phyloP scores from a whole-genome alignment of 176 grass and related monocot species.

The Ananas comosus region DNA sequence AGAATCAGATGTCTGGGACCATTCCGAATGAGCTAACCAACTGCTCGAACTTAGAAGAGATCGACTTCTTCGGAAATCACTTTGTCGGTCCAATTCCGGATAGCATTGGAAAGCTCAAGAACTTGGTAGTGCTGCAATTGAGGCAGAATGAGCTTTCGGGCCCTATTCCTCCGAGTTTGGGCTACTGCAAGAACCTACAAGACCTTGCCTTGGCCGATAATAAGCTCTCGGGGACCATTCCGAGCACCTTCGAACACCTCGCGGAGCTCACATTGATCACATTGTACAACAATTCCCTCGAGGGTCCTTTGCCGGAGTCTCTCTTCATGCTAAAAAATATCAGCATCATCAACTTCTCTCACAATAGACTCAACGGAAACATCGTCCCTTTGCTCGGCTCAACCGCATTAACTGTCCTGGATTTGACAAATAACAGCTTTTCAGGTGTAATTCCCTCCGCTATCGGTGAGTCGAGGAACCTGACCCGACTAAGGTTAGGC shows the following conservation, averaged over 20 bases:
- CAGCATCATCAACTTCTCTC: slow-evolving; percentile 77
- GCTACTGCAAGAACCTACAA: slow-evolving; percentile 58
- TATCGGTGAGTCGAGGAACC: slow-evolving; percentile 32
- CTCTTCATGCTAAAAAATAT: slow-evolving; percentile 57
- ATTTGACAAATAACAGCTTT: slow-evolving; percentile 66
- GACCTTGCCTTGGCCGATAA: slow-evolving; percentile 79
- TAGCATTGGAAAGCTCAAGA: slow-evolving; percentile 61
- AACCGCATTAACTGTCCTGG: slow-evolving; percentile 40
- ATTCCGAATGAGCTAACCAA: slow-evolving; percentile 62
- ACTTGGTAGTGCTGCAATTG: slow-evolving; percentile 70
- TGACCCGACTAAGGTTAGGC: slow-evolving; percentile 57
- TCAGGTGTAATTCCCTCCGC: slow-evolving; percentile 48
- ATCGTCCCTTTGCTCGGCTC: slow-evolving; percentile 68
- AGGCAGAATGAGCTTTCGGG: slow-evolving; percentile 85
- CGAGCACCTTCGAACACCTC: slow-evolving; percentile 44
- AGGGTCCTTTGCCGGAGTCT: slow-evolving; percentile 50
- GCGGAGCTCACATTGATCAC: slow-evolving; percentile 52
- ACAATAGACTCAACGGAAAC: slow-evolving; percentile 61
- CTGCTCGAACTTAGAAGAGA: slow-evolving; percentile 74
- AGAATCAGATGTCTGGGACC: slow-evolving; percentile 76
- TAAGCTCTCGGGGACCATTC: slow-evolving; percentile 49
- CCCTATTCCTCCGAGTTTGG: slow-evolving; percentile 60
- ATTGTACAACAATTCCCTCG: slow-evolving; percentile 90
- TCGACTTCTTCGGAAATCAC: slow-evolving; percentile 91
- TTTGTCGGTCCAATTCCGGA: slow-evolving; percentile 56